Percentiles rank a stretch among this genome's conserved stretches.
phyloP scores from a whole-genome alignment of 2,329 filamentous ascomycete genomes.

The Rachicladosporium sp. region DNA sequence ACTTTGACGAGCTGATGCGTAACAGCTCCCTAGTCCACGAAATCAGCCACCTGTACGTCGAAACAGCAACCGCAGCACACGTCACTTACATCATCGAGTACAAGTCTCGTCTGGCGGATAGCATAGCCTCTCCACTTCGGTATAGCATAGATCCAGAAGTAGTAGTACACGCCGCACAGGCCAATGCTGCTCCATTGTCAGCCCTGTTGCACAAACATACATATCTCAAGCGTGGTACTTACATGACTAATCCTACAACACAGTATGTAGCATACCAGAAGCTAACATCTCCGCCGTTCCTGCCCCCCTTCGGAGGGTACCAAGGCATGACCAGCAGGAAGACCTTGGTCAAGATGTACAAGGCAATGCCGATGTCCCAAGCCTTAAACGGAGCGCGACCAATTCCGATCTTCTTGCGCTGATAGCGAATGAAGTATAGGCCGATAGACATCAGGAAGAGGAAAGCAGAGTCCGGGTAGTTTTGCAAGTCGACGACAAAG shows the following conservation, averaged over 20 bases:
- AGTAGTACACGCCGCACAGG: slow-evolving; percentile 46
- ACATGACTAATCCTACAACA: slow-evolving; percentile 52
- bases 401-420: slow-evolving; percentile 39
- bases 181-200: slow-evolving; percentile 32
- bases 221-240: slow-evolving; percentile 6
- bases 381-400: slow-evolving; percentile 41
- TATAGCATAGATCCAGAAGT: slow-evolving; percentile 44
- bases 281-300: slow-evolving; percentile 50
- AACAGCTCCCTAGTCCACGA: slow-evolving; percentile 36
- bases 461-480: slow-evolving; percentile 49
- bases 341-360: slow-evolving; percentile 47
- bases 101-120: slow-evolving; percentile 40
- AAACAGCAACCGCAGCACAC: too few species aligned
- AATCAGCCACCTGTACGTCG: slow-evolving; percentile 35
- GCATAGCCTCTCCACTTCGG: slow-evolving; percentile 41
- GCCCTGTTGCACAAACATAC: slow-evolving; percentile 32
- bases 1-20: slow-evolving; percentile 43
- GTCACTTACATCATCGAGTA: too few species aligned
- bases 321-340: slow-evolving; percentile 59
- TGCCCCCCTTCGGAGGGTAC: slow-evolving; percentile 52
- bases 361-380: slow-evolving; percentile 46
- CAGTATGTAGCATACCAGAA: slow-evolving; percentile 65
- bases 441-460: slow-evolving; percentile 44
- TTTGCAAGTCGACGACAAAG: slow-evolving; percentile 37
- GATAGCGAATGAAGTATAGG: slow-evolving; percentile 44